These are phyloP conservation scores for Lumnitzera racemosa DNA, from an alignment of 345 rosid species.

Conservation along the genomic window DNA sequence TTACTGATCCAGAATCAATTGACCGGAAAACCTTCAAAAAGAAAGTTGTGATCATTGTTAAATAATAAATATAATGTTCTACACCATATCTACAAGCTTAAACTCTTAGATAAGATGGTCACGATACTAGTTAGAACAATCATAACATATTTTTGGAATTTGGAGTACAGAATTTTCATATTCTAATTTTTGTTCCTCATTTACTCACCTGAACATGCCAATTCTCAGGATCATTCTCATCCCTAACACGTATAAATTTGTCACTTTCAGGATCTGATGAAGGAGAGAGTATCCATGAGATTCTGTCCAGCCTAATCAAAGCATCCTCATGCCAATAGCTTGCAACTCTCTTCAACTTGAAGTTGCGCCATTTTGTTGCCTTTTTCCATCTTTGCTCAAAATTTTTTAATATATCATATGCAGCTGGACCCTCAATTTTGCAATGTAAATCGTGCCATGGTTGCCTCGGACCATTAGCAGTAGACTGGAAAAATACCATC, in stretches of 20 bases:
- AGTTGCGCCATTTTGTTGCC: conserved; percentile 43
- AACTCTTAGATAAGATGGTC: too few species aligned
- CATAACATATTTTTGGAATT: not conserved
- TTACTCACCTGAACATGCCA: conserved; percentile 63
- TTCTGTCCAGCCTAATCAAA: conserved; percentile 44
- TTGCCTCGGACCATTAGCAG: conserved; percentile 49
- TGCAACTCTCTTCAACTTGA: conserved; percentile 39
- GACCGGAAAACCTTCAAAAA: conserved; percentile 49
- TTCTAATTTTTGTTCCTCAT: too few species aligned
- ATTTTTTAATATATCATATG: conserved; percentile 52
- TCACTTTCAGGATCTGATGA: conserved; percentile 33
- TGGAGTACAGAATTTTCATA: too few species aligned
- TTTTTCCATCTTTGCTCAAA: conserved; percentile 69
- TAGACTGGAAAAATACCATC: conserved; percentile 21
- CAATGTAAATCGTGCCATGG: conserved; percentile 84
- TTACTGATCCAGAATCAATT: conserved; percentile 71
- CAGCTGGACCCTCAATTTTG: conserved; percentile 72
- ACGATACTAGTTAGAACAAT: not conserved
- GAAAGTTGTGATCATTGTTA: not conserved
- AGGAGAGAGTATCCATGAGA: conserved; percentile 55
- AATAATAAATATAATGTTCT: too few species aligned
- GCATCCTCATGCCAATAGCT: conserved; percentile 43
- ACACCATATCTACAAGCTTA: too few species aligned
- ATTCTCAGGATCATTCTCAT: conserved; percentile 49
- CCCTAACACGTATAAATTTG: conserved; percentile 17